A percentile compares a stretch with the other conserved stretches of the same genome.
Conservation (phyloP, 768 basidiomycete species). For the Mycena crocata region DNA sequence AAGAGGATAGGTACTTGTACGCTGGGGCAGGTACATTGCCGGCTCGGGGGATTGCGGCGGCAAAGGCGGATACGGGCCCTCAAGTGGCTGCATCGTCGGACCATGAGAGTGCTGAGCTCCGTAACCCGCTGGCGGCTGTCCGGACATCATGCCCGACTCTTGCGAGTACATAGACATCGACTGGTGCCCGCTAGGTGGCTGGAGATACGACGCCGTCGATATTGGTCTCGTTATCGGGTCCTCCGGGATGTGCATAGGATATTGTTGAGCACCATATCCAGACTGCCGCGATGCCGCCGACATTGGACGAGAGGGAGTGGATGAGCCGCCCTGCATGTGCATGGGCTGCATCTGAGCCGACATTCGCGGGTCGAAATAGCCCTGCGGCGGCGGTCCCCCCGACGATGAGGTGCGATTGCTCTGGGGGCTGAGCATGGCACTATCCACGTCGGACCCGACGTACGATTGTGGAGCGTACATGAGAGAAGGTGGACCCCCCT, state of each 20-base stretch:
- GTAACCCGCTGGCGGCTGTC: too few species aligned
- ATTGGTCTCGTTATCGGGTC: background rate
- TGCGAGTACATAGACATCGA: conserved; percentile 11
- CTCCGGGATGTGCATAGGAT: background rate
- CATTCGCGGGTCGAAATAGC: conserved; percentile 16
- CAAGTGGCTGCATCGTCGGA: too few species aligned
- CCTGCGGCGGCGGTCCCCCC: conserved; percentile 6
- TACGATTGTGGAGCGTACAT: conserved; percentile 17
- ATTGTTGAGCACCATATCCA: background rate
- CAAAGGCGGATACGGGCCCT: background rate
- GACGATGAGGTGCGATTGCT: conserved; percentile 3
- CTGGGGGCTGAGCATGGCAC: conserved; percentile 8
- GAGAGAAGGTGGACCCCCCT: background rate
- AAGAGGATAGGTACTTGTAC: background rate
- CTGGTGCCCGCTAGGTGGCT: background rate
- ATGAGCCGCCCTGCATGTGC: background rate
- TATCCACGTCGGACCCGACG: conserved; percentile 7
- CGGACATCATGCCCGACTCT: conserved; percentile 1
- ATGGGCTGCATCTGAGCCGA: background rate
- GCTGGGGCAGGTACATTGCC: background rate
- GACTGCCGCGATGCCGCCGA: background rate
- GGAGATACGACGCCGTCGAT: background rate
- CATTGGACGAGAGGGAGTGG: background rate
- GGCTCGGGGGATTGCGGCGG: background rate
- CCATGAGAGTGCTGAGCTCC: too few species aligned